Base-by-base conservation (phyloP, 2,329 filamentous ascomycete species). In the Cladophialophora exuberans region DNA sequence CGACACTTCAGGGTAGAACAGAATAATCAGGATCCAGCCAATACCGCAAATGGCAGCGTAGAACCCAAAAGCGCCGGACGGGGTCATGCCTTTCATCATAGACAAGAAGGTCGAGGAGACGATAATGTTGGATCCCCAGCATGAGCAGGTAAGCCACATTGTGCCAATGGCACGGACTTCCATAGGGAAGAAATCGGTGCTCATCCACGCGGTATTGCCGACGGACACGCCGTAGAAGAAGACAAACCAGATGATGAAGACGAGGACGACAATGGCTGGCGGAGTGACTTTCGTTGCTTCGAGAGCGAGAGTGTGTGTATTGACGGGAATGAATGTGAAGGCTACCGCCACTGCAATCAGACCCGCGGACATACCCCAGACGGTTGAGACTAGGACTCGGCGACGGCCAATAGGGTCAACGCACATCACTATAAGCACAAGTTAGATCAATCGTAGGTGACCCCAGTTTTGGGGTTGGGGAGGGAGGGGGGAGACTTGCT, bases 181-280 rank as follows among this genome's bases (percentile, higher is more conserved):
- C 25, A 83, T 68, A 1, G 91, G 88, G 68, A 97, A 96, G 28
- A 96, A 82, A 73, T 97, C 93, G 64, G 87, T 90, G 73, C 96
- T 90, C 80, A 96, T 92, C 93, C 93, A 97, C 0, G 93, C 91
- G 2, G 97, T 90, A 65, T 90, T 94, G 7, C 93, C 93, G 2
- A 97, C 79, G 2, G 92, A 92, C 13, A 92, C 77, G 1, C 92
- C 92, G 68, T 94, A 97, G 1, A 87, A 81, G 10, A 88, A 87
- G 2, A 96, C 91, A 70, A 95, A 97, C 7, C 90, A 64, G 71
- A 91, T 87, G 69, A 97, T 86, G 60, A 87, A 87, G 35, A 83
- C 60, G 2, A 97, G 80, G 35, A 97, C 86, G 13, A 86, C 76
- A 50, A 74, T 46, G 3, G 78, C 68, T 59, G 74, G 69, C 18